Evolutionary conservation across 495 filamentous ascomycete genomes (phyloP).

Genomic region (Bombardia bombarda): DNA sequence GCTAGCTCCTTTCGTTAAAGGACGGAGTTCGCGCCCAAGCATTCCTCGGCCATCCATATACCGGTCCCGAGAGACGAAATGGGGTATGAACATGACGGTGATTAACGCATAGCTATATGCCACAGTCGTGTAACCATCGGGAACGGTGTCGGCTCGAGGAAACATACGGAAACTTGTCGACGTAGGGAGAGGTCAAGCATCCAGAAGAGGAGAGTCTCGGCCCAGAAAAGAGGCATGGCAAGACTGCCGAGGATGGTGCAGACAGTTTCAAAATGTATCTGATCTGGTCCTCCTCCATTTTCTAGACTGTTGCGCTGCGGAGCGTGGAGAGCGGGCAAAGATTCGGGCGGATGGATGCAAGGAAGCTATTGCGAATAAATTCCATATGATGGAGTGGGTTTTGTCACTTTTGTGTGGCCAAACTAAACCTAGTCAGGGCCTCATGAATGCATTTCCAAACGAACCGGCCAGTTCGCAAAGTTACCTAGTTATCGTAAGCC

Average conservation of each 20-base stretch:
- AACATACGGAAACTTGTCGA: slow-evolving; percentile 3
- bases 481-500: too few species aligned
- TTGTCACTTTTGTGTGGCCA: too few species aligned
- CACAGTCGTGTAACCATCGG: not conserved
- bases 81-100: not conserved
- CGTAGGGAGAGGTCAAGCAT: slow-evolving; percentile 1
- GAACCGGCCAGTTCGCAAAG: too few species aligned
- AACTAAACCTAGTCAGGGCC: too few species aligned
- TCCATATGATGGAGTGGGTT: too few species aligned
- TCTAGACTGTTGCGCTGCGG: not conserved
- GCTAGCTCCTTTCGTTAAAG: slow-evolving; percentile 1
- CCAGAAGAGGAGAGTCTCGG: slow-evolving; percentile 4
- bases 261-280: not conserved
- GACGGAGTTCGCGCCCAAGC: not conserved
- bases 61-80: not conserved
- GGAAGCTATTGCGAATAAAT: too few species aligned
- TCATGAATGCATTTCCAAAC: too few species aligned
- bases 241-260: not conserved
- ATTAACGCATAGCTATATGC: not conserved
- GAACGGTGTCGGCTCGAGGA: not conserved
- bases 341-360: too few species aligned
- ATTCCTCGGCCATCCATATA: not conserved
- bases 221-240: slow-evolving; percentile 2
- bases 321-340: not conserved
- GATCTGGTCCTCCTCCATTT: not conserved